Conservation (phyloP, 1,284 basidiomycete genomes). For the Cryptococcus jaspeensis region DNA sequence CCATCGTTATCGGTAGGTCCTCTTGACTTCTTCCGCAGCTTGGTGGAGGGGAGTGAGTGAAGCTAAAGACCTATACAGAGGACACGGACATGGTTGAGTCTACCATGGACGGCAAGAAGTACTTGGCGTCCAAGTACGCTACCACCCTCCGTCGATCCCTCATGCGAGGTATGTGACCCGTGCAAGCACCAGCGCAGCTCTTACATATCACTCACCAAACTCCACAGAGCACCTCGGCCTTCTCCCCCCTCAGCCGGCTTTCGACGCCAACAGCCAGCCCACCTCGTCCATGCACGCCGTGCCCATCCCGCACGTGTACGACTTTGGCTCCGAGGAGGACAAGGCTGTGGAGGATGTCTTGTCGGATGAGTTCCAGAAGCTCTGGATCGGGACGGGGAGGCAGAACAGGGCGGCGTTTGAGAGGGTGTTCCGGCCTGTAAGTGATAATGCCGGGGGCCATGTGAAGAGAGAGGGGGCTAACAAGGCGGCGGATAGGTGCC, state of each 20-base stretch:
- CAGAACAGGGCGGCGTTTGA: conserved; percentile 73
- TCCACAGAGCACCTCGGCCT: conserved; percentile 83
- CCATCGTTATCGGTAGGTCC: conserved; percentile 66
- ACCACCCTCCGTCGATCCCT: conserved; percentile 43
- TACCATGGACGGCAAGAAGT: conserved; percentile 71
- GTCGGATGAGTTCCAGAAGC: conserved; percentile 58
- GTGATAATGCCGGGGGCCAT: conserved; percentile 3
- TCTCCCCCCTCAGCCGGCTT: conserved; percentile 52
- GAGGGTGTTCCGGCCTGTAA: conserved; percentile 42
- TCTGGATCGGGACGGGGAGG: conserved; percentile 72
- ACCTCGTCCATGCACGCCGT: conserved; percentile 67
- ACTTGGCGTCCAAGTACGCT: conserved; percentile 44
- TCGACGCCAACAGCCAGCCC: conserved; percentile 56
- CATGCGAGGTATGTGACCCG: conserved; percentile 39
- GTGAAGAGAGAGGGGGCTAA: neutral
- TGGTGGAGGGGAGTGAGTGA: neutral
- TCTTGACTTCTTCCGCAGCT: neutral
- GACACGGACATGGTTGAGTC: conserved; percentile 75
- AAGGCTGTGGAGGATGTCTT: conserved; percentile 75
- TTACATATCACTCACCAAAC: neutral
- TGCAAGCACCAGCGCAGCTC: neutral
- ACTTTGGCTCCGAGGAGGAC: conserved; percentile 63
- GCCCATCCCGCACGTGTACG: conserved; percentile 66
- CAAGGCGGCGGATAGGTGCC: conserved; percentile 58
- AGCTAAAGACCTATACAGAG: conserved; percentile 46